Evolutionary conservation across 306 rosid species (phyloP), one percentile per base, ranked within the genome.

Genomic region (Sphenostylis stenocarpa): DNA sequence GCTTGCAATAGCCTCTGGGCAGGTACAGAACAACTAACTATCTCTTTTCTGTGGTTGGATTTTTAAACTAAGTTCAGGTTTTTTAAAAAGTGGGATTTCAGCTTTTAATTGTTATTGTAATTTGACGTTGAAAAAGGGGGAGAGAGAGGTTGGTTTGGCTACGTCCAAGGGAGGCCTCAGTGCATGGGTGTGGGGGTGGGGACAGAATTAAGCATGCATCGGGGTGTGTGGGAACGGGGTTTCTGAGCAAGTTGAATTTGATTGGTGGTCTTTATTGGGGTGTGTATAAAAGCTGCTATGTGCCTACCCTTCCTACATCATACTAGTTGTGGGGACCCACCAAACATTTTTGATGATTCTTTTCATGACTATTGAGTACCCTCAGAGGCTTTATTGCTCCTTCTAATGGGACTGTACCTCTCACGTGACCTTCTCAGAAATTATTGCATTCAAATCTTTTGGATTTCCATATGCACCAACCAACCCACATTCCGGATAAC

Each of bases 1-100:
- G 86, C 97, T 92, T 64, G 63, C 47, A 9, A 26, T 95, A 2
- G 98, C 92, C 21, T 86, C 96, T 5, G 98, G 96, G 12, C 91
- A 88, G 98, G 98, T 92, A 53, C 3, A n/a, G n/a, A n/a, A n/a
- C n/a, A n/a, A n/a, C n/a, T n/a, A n/a, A n/a, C n/a, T n/a, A n/a
- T 15, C 15, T 7, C 15, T 7, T 15, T 45, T 15, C 52, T 5
- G 0, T 45, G 19, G 2, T 45, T 45, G 2, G 10, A 39, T 2
- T 15, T 45, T 45, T 45, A 45, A 45, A 45, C 10, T 39, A 11
- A 10, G 45, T n/a, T n/a, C n/a, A n/a, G n/a, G n/a, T n/a, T 26
- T 26, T 26, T 26, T 0, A 41, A 41, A 41, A 41, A 41, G 43
- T 41, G 16, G 4, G 0, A 0, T 13, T 0, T 41, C 3, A 3